Evolutionary conservation across 176 grass and related monocot genomes (phyloP), one percentile per base, ranked within the genome.

Genomic region (Lolium perenne): DNA sequence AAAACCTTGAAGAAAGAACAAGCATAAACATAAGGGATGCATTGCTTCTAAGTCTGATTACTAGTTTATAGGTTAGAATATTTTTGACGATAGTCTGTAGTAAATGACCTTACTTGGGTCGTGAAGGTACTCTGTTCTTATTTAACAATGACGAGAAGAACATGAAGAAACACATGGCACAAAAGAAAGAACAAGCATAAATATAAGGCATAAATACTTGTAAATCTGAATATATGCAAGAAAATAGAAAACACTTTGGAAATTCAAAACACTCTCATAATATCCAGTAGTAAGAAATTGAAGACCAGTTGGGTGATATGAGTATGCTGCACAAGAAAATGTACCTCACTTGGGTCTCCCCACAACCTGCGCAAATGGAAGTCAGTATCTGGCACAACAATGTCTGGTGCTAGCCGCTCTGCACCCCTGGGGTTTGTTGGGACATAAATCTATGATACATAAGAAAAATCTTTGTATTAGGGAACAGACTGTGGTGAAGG

Each of bases 301-400:
- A 46, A 57, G 10, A 45, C 21, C 3, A 47, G 45, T 59, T 35
- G 40, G 49, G 32, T 70, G 80, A 62, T 15, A 15, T 0, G 20
- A 75, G 23, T 68, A 49, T 23, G 17, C 12, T 72, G 75, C 18
- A 22, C 17, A 68, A 82, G 58, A 85, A 82, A 21, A 60, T 23
- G 48, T 88, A 93, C 94, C 94, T 95, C 88, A 35, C 67, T 86
- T 49, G 94, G 91, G 32, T 89, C 63, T 90, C 94, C 94, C 94
- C 94, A 95, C 87, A 93, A 82, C 57, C 88, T 91, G 60, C 85
- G 91, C 55, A 89, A 82, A 87, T 95, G 89, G 81, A 95, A 91
- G 76, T 95, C 86, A 7, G 94, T 87, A 29, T 95, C 77, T 22
- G 91, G 76, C 38, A 87, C 94, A 77, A 95, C 81, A 6, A 95